Percentiles rank a stretch among this genome's conserved stretches.
phyloP scores from a whole-genome alignment of 495 filamentous ascomycete genomes.

The Podospora australis region DNA sequence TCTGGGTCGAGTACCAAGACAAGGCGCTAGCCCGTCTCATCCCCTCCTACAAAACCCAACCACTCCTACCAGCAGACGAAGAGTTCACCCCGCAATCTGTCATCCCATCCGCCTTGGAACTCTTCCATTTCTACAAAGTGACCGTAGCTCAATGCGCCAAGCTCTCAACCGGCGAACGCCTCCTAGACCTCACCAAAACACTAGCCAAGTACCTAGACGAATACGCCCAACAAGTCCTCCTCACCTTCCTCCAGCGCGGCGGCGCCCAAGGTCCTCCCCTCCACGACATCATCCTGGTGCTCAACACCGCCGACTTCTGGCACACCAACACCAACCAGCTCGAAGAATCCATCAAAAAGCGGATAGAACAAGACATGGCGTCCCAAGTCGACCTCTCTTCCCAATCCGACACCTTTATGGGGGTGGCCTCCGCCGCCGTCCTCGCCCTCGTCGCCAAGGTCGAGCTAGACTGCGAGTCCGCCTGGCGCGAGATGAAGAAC shows the following conservation, averaged over 20 bases:
- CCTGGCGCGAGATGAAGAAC: conserved; percentile 96
- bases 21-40: conserved; percentile 80
- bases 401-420: conserved; percentile 92
- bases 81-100: conserved; percentile 89
- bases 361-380: conserved; percentile 72
- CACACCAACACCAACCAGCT: conserved; percentile 86
- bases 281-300: conserved; percentile 73
- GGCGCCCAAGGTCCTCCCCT: conserved; percentile 53
- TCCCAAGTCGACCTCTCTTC: conserved; percentile 78
- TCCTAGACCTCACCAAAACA: conserved; percentile 78
- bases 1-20: conserved; percentile 97
- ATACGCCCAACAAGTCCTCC: conserved; percentile 88
- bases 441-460: conserved; percentile 76
- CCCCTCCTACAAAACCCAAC: conserved; percentile 81
- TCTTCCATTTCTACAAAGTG: conserved; percentile 93
- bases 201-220: conserved; percentile 92
- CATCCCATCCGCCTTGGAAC: conserved; percentile 86
- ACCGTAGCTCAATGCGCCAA: conserved; percentile 92
- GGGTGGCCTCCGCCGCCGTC: conserved; percentile 83
- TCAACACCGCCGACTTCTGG: conserved; percentile 98
- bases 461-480: conserved; percentile 72
- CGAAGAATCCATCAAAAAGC: conserved; percentile 87
- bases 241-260: conserved; percentile 64
- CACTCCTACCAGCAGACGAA: conserved; percentile 73
- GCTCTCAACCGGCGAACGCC: conserved; percentile 78